phyloP scores from a whole-genome alignment of 2,329 filamentous ascomycete species.

The Botryotinia narcissicola region DNA sequence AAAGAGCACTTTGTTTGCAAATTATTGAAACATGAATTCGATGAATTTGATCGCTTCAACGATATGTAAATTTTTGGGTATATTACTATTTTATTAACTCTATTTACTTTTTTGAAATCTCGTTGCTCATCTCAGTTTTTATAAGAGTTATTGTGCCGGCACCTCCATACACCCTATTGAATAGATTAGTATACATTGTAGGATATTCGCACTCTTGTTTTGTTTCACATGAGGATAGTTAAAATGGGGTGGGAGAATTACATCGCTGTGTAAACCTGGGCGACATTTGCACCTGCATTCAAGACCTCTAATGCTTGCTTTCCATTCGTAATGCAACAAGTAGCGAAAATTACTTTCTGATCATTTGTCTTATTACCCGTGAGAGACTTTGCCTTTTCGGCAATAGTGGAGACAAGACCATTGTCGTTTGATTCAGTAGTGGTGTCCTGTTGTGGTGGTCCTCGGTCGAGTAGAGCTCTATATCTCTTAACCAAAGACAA shows the following conservation, averaged over 20 bases:
- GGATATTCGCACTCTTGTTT: not conserved
- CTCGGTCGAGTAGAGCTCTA: slow-evolving; percentile 62
- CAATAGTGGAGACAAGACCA: slow-evolving; percentile 39
- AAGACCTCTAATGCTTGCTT: slow-evolving; percentile 78
- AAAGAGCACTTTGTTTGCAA: not conserved
- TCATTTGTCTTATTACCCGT: not conserved
- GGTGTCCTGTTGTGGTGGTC: slow-evolving; percentile 37
- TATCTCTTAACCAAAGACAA: slow-evolving; percentile 77
- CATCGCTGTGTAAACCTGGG: slow-evolving; percentile 84
- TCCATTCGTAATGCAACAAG: slow-evolving; percentile 87
- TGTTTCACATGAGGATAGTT: no score
- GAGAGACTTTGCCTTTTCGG: slow-evolving; percentile 37
- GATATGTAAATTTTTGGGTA: not conserved
- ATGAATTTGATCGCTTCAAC: not conserved
- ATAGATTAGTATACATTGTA: slow-evolving; percentile 18
- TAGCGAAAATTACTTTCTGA: slow-evolving; percentile 83
- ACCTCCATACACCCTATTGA: slow-evolving; percentile 52
- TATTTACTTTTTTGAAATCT: slow-evolving; percentile 44
- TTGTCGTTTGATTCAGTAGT: slow-evolving; percentile 29
- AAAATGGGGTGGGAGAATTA: slow-evolving; percentile 10
- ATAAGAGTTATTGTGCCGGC: slow-evolving; percentile 63
- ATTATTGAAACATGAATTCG: not conserved
- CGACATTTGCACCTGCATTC: slow-evolving; percentile 84
- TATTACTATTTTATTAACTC: slow-evolving; percentile 14
- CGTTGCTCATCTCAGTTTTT: slow-evolving; percentile 58